Evolutionary conservation across 768 basidiomycete species (phyloP).

Genomic region (Nevesoporus exiguus): DNA sequence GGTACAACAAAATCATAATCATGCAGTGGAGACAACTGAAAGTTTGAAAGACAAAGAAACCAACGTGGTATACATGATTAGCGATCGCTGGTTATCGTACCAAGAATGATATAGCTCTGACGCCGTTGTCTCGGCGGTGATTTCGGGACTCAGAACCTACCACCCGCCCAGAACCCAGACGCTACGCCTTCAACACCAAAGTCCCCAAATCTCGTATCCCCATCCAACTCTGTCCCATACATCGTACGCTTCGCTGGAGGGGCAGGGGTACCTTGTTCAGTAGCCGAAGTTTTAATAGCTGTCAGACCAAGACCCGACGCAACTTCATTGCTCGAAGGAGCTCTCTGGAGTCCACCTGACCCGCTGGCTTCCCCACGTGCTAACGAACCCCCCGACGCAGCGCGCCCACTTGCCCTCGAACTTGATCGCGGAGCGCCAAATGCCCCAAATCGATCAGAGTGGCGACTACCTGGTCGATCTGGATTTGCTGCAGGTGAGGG

Average conservation of each 20-base stretch:
- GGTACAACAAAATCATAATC: conserved; percentile 16
- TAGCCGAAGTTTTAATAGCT: conserved; percentile 35
- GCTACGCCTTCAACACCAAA: conserved; percentile 78
- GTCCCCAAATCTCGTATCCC: conserved; percentile 80
- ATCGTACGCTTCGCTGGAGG: conserved; percentile 63
- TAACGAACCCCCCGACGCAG: conserved; percentile 26
- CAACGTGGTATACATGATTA: conserved; percentile 8
- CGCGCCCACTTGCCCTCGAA: conserved; percentile 32
- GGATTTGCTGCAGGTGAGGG: conserved; percentile 32
- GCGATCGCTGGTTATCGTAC: not conserved
- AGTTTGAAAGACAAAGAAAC: not conserved
- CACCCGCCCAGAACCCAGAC: conserved; percentile 64
- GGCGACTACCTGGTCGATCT: conserved; percentile 34
- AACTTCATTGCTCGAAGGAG: conserved; percentile 44
- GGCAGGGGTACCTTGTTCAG: conserved; percentile 40
- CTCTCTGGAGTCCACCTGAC: conserved; percentile 27
- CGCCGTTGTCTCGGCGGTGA: not conserved
- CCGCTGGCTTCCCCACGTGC: conserved; percentile 28
- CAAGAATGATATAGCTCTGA: conserved; percentile 2
- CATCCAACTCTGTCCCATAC: conserved; percentile 82
- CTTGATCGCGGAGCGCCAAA: conserved; percentile 38
- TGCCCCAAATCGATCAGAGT: conserved; percentile 29
- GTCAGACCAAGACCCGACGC: conserved; percentile 44
- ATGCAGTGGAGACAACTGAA: conserved; percentile 8
- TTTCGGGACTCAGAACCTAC: conserved; percentile 35